These are phyloP conservation scores for Fagus crenata DNA, from an alignment of 306 rosid genomes.

Conservation along the genomic window DNA sequence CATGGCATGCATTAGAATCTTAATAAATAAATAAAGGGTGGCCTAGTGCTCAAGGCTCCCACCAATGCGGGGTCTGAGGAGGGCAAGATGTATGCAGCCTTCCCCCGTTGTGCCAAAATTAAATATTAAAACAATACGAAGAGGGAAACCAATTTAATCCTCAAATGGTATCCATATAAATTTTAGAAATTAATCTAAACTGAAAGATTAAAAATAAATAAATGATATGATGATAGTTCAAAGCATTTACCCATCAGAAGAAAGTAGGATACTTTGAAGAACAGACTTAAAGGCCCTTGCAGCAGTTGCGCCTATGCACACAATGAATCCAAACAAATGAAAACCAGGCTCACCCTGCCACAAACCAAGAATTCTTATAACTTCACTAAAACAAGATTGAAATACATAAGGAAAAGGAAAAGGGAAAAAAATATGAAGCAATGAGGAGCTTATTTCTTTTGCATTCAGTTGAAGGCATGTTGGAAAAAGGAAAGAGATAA, in stretches of 20 bases:
- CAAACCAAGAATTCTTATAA: conserved; percentile 38
- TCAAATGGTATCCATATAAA: background rate
- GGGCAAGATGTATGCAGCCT: no score
- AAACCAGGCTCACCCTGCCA: conserved; percentile 96
- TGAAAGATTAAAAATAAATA: conserved; percentile 15
- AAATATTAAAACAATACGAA: background rate
- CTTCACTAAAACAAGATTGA: conserved; percentile 26
- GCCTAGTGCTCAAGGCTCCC: no score
- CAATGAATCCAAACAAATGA: conserved; percentile 85
- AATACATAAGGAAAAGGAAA: conserved; percentile 2
- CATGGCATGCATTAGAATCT: background rate
- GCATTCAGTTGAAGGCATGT: conserved; percentile 6
- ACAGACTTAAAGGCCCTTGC: conserved; percentile 99
- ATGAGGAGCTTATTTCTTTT: conserved; percentile 8
- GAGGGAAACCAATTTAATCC: background rate
- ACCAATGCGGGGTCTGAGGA: no score
- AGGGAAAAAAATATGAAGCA: conserved; percentile 22
- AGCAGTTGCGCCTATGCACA: conserved; percentile 96
- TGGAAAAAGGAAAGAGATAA: background rate
- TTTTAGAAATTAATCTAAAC: background rate
- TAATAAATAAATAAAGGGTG: background rate
- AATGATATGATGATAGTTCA: conserved; percentile 14
- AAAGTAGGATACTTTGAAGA: conserved; percentile 89
- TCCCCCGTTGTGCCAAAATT: no score
- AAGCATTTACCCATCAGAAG: conserved; percentile 87